Evolutionary conservation across 345 rosid genomes (phyloP), one percentile per base, ranked within the genome.

Genomic region (Capsella bursapastoris): DNA sequence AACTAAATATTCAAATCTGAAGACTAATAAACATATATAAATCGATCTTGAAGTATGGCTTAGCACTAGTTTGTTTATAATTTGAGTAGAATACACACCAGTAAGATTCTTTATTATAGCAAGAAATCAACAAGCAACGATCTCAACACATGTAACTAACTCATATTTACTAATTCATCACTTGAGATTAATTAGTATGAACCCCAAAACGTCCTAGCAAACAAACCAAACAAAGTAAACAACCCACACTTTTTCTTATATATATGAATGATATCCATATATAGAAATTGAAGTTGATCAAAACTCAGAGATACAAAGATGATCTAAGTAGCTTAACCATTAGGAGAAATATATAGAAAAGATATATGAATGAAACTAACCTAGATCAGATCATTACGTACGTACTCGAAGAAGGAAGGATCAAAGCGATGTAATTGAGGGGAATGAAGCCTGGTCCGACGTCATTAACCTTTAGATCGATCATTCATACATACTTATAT

Each of bases 371-470:
- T 2, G 8, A 66, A 29, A 48, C 72, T 57, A 37, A 58, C 72
- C 67, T 58, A 51, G 67, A 74, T 34, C 37, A 34, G 37, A 34
- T 34, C 7, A 29, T 28, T 1, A 40, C 43, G 16, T 3, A 47
- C 15, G 18, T 2, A 48, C 27, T 28, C 2, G 27, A 74, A 57
- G 65, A 70, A 59, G 72, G 44, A 25, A 25, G 22, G 8, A 57
- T 57, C 2, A 27, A 75, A 76, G 79, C 79, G 51, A 76, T 76
- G 78, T 74, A 79, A 79, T 84, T 88, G 90, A 78, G 92, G 90
- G 97, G 97, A 88, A 90, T 88, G 97, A 90, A 90, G 97, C 94
- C 97, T 90, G 97, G 97, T 90, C 97, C 97, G 96, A 90, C 67
- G 85, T 52, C 86, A 75, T 71, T 78, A 83, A 82, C 72, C 64